Evolutionary conservation across 1,284 basidiomycete species (phyloP), one percentile per base, ranked within the genome.

Genomic region (Boletellus deceptivus): DNA sequence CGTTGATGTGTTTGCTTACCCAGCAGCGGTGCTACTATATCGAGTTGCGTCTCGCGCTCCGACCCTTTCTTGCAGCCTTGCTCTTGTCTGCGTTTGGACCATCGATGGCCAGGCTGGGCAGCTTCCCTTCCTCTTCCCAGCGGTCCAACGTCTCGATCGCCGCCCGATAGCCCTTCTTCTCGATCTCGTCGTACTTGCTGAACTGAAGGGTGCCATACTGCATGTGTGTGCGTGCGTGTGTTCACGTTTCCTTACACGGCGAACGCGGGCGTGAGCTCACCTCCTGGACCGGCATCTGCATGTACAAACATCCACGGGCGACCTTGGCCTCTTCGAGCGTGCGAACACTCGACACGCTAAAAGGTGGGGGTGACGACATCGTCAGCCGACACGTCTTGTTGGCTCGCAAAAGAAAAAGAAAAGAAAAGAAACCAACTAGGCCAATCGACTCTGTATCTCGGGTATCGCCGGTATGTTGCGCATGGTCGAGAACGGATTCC

Each of bases 281-380:
- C 72, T 88, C 86, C 62, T 94, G 89, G 17, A 98, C 94, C 0
- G 97, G 97, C 90, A 99, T 93, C 51, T 86, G 82, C 72, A 98
- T 87, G 67, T 99, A 99, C 43, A 98, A 72, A 65, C 93, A 95
- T 1, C 89, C 89, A 6, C 89, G 88, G 5, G 89, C 82, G 3
- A 81, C 80, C 70, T 99, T 99, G 22, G 94, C 95, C 57, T 96
- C 94, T 68, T 98, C 94, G 9, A 99, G 76, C 11, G 91, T 96
- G 66, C 89, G 91, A 33, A 98, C 93, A 56, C 92, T 95, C 54
- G 96, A 96, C 1, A 98, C 96, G 71, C 93, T 96, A 48, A 2
- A 17, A 20, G 41, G 33, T 50, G 40, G 40, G 51, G 46, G 57
- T n/a, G 40, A n/a, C 33, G 39, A 10, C 52, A 16, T 49, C 27